Percentiles rank a stretch among this genome's conserved stretches.
phyloP scores from a whole-genome alignment of 768 basidiomycete species.

The Lentinula boryana region DNA sequence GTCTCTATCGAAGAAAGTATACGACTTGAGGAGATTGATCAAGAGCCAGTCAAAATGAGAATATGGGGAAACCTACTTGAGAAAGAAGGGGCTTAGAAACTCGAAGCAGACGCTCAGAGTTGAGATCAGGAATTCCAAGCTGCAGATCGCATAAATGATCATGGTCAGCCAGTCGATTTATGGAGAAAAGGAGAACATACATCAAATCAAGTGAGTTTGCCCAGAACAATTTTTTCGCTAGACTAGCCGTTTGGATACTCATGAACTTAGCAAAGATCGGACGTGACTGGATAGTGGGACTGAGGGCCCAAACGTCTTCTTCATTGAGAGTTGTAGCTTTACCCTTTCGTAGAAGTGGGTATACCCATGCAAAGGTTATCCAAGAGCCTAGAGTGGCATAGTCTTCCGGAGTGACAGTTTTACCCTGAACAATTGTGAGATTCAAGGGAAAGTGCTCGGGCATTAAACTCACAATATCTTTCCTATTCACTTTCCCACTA shows the following conservation, averaged over 20 bases:
- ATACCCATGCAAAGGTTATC: conserved; percentile 69
- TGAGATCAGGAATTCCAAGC: conserved; percentile 64
- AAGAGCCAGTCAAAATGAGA: conserved; percentile 7
- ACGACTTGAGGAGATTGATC: conserved; percentile 21
- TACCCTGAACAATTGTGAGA: conserved; percentile 31
- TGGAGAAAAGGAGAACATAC: conserved; percentile 19
- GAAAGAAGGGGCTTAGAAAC: conserved; percentile 80
- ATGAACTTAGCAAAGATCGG: conserved; percentile 55
- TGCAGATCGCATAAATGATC: conserved; percentile 12
- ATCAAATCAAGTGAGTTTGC: conserved; percentile 43
- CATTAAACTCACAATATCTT: conserved; percentile 51
- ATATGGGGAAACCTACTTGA: conserved; percentile 46
- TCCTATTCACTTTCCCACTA: conserved; percentile 38
- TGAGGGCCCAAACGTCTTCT: conserved; percentile 66
- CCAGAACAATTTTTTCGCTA: conserved; percentile 35
- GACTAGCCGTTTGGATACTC: conserved; percentile 28
- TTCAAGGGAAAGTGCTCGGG: background rate
- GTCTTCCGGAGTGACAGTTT: conserved; percentile 63
- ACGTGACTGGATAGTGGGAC: conserved; percentile 60
- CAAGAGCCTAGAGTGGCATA: conserved; percentile 69
- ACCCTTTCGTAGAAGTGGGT: conserved; percentile 56
- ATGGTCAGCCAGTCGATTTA: background rate
- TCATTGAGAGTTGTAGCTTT: conserved; percentile 56
- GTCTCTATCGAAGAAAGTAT: conserved; percentile 41
- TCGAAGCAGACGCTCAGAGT: conserved; percentile 66